Evolutionary conservation across 2,329 filamentous ascomycete species (phyloP), one percentile per base, ranked within the genome.

Genomic region (Helotiales sp.): DNA sequence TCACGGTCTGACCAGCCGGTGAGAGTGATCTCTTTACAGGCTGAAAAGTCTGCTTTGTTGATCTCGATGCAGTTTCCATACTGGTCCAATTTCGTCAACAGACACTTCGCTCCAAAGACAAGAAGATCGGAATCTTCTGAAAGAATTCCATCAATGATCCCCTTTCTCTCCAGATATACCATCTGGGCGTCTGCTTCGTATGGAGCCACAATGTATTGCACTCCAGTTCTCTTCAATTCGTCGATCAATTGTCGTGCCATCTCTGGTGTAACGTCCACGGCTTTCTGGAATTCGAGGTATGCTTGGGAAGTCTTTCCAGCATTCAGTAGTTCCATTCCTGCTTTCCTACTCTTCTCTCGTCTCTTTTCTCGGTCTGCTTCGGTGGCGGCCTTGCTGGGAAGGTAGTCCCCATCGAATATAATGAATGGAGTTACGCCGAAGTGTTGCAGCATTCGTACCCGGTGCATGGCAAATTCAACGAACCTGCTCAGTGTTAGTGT

Each of bases 141-240:
- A 40, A 99, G 82, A 70, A 99, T 97, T 28, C 93, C 96, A 72
- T 90, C 83, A 73, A 97, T 91, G 60, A 94, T 82, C 0, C 95
- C 95, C 67, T 93, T 87, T 59, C 89, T 89, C 80, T 99, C 96
- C 43, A 99, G 85, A 77, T 98, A 99, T 28, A 93, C 94, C 74
- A 99, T 85, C 79, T 99, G 95, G n/a, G 95, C 91, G 79, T 99
- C 96, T 55, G 96, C 96, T 82, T 99, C 96, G 80, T 97, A 99
- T 0, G 96, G 96, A 0, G 96, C 96, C 20, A 99, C 96, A 64
- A 99, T 85, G 77, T 97, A 98, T 65, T 93, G 87, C 17, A 99
- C 86, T 45, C 88, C 85, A 75, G 90, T 82, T 75, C 88, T 87
- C 80, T 96, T 97, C 74, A 98, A 84, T 78, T 97, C 93, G 72